Conservation (phyloP, 1,284 basidiomycete species). For the Sanghuangporus sanghuang region DNA sequence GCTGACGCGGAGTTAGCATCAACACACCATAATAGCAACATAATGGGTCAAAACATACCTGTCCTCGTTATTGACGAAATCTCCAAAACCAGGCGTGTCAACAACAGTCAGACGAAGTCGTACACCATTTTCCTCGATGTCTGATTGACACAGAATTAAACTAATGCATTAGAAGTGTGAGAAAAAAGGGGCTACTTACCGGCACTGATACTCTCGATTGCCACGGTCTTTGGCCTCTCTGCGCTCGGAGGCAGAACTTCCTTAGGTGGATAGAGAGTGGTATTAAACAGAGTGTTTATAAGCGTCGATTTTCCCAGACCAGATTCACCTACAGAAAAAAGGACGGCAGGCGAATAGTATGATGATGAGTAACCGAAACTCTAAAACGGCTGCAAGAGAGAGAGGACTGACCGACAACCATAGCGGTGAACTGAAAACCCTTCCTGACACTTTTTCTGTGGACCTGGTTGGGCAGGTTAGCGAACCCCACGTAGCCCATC, state of each 20-base stretch:
- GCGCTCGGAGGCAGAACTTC: constrained; percentile 77
- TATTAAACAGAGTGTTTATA: constrained; percentile 97
- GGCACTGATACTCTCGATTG: constrained; percentile 94
- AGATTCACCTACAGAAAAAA: constrained; percentile 72
- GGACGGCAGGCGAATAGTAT: constrained; percentile 17
- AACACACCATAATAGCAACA: constrained; percentile 7
- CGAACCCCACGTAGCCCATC: constrained; percentile 85
- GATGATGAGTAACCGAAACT: constrained; percentile 16
- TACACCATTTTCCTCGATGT: constrained; percentile 97
- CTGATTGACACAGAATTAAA: constrained; percentile 39
- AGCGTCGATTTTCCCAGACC: constrained; percentile 96
- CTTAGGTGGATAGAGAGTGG: constrained; percentile 86
- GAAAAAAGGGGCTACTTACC: constrained; percentile 48
- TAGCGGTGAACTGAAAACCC: constrained; percentile 93
- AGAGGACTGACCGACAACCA: constrained; percentile 86
- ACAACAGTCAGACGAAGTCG: constrained; percentile 94
- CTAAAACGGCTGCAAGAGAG: constrained; percentile 26
- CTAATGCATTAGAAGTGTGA: constrained; percentile 23
- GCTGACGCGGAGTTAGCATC: constrained; percentile 36
- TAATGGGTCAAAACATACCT: constrained; percentile 47
- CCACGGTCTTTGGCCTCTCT: constrained; percentile 87
- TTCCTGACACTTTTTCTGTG: constrained; percentile 95
- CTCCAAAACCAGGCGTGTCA: constrained; percentile 94
- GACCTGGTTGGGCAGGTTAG: constrained; percentile 96
- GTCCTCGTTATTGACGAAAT: constrained; percentile 97